Conservation (phyloP, 768 basidiomycete genomes). For the Psilocybe cubensis region DNA sequence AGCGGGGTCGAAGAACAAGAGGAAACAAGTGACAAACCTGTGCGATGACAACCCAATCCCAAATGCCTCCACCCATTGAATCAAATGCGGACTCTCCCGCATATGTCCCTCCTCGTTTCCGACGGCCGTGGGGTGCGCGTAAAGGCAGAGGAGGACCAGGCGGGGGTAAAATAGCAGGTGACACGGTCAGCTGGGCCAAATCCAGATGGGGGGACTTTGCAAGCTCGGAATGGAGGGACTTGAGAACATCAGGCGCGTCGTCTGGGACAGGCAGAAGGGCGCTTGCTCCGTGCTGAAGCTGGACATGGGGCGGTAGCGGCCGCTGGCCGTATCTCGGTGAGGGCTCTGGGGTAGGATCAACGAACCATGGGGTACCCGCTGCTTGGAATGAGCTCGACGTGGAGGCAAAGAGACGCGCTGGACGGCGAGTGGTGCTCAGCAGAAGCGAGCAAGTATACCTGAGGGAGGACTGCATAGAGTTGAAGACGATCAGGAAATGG, state of each 20-base stretch:
- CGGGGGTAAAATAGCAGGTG: constrained; percentile 49
- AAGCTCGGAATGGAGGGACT: constrained; percentile 60
- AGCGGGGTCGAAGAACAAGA: background rate
- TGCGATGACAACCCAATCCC: constrained; percentile 77
- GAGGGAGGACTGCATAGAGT: constrained; percentile 10
- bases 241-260: constrained; percentile 54
- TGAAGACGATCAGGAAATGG: background rate
- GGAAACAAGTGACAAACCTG: constrained; percentile 68
- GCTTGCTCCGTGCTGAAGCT: constrained; percentile 19
- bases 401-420: constrained; percentile 2
- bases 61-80: constrained; percentile 55
- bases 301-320: constrained; percentile 29
- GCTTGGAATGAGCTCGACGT: background rate
- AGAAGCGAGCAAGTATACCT: constrained; percentile 7
- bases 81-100: constrained; percentile 62
- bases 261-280: constrained; percentile 47
- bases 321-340: constrained; percentile 26
- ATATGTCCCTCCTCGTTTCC: constrained; percentile 70
- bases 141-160: constrained; percentile 65
- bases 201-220: constrained; percentile 72
- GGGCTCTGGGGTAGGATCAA: constrained; percentile 44
- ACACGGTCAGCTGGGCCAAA: constrained; percentile 54
- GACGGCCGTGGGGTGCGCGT: constrained; percentile 58
- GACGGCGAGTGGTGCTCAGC: constrained; percentile 2
- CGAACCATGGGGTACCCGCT: constrained; percentile 52